Evolutionary conservation across 1,139 yeast species (phyloP).

Genomic region (Lodderomyces theae): DNA sequence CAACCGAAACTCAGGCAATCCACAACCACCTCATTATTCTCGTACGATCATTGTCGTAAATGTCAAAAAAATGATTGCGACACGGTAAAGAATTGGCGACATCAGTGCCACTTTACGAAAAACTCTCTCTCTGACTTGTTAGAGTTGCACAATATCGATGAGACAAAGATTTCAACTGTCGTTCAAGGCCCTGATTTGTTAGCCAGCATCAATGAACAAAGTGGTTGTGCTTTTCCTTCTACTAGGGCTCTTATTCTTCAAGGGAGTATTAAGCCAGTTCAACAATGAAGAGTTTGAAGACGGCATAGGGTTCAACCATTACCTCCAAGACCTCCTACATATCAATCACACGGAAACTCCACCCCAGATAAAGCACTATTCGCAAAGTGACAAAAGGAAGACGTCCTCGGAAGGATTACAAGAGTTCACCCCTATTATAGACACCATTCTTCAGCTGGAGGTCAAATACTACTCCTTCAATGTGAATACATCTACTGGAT

Average conservation of each 20-base stretch:
- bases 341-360: background rate
- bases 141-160: no score
- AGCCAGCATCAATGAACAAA: background rate
- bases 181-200: no score
- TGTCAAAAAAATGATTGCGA: no score
- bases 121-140: no score
- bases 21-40: no score
- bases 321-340: background rate
- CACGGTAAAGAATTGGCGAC: no score
- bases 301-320: background rate
- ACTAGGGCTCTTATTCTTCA: conserved; percentile 1
- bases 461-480: conserved; percentile 44
- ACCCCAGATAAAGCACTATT: background rate
- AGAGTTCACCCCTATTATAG: conserved; percentile 46
- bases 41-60: no score
- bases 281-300: conserved; percentile 2
- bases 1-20: no score
- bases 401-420: conserved; percentile 26
- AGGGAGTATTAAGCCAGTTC: background rate
- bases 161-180: no score
- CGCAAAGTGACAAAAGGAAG: background rate
- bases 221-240: background rate
- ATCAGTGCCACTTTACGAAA: no score
- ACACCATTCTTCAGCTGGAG: conserved; percentile 37
- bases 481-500: conserved; percentile 45